Percentiles rank a stretch among this genome's conserved stretches.
phyloP scores from a whole-genome alignment of 1,139 yeast species.

The Geotrichum restrictum region DNA sequence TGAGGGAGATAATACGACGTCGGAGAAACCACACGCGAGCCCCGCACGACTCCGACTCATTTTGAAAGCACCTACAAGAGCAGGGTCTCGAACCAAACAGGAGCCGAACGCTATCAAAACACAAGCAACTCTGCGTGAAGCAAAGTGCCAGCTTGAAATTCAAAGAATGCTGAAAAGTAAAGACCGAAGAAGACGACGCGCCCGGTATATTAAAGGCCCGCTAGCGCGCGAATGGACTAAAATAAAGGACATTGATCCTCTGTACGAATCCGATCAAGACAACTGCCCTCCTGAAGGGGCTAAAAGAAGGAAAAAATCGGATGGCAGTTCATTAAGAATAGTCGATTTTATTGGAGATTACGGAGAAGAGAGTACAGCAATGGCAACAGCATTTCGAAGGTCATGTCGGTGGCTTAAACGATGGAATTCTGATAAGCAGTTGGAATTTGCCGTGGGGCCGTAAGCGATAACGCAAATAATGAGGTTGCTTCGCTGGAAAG shows the following conservation, averaged over 20 bases:
- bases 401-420: constrained; percentile 29
- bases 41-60: constrained; percentile 9
- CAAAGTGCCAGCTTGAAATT: constrained; percentile 25
- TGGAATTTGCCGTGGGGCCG: neutral
- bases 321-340: neutral
- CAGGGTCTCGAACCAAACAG: neutral
- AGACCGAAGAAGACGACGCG: constrained; percentile 28
- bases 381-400: constrained; percentile 28
- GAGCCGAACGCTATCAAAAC: neutral
- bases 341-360: constrained; percentile 24
- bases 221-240: constrained; percentile 32
- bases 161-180: constrained; percentile 27
- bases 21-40: neutral
- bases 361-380: constrained; percentile 31
- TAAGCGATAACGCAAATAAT: too few relatives aligned
- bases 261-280: constrained; percentile 34
- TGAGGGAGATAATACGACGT: constrained; percentile 1
- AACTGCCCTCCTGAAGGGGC: neutral
- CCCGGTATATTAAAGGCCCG: constrained; percentile 29
- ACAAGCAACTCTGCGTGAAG: constrained; percentile 8
- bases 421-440: constrained; percentile 20
- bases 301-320: neutral
- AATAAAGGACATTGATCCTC: constrained; percentile 34
- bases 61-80: constrained; percentile 8
- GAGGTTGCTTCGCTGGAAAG: neutral